Base-by-base conservation (phyloP, 139 green algal genomes). In the Tetratostichococcus sp. region DNA sequence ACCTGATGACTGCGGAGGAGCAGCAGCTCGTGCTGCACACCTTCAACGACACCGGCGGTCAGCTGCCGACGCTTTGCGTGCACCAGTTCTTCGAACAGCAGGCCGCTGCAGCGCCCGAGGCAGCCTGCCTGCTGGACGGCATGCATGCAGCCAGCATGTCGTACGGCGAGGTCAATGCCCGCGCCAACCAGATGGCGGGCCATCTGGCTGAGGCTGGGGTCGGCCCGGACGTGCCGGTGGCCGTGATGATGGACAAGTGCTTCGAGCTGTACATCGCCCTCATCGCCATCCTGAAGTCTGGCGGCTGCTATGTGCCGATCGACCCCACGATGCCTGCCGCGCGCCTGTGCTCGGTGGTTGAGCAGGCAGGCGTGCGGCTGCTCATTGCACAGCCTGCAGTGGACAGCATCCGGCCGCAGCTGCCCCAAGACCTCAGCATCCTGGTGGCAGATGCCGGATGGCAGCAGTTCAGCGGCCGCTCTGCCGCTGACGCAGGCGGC, bases 1-100 rank as follows among this genome's bases (percentile, higher is more conserved):
- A 8, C 8, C 39, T 50, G 39, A 50, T 50, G 39, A 14, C 8
- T 50, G 8, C 39, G 39, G 39, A 8, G 14, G 39, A 50, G 39
- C 8, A 50, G 39, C 39, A 14, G 8, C 8, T 14, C 8, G 39
- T 50, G 39, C 39, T 50, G n/a, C n/a, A n/a, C n/a, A n/a, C n/a
- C n/a, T n/a, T n/a, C n/a, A n/a, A n/a, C n/a, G n/a, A n/a, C n/a
- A 50, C 39, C 39, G 39, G 8, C 8, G 39, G 8, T 8, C 39
- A 8, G 39, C 39, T 50, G 39, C 39, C 39, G 39, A 50, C 39
- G 39, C 39, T 67, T 17, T 73, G 62, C 66, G 71, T 78, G 30
- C 74, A 78, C 50, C 26, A 78, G n/a, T 72, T 68, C 3, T 82
- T 82, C 70, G 59, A 76, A 17, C 33, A 71, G 31, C 67, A 72